phyloP scores from a whole-genome alignment of 805 yeast species.

The Schwanniomyces yamadae region DNA sequence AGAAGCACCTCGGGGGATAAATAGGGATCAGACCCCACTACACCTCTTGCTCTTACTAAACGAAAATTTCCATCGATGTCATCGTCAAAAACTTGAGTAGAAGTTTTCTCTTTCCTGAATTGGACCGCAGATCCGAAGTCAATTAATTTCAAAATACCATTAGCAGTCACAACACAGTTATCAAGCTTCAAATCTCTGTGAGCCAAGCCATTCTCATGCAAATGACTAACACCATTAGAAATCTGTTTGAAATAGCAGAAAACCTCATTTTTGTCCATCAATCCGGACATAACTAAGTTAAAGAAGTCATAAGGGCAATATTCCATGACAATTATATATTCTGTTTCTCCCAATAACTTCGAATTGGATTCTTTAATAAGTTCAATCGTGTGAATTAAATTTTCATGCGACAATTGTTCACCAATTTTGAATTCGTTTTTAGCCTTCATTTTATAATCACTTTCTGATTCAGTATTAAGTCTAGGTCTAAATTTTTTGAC shows the following conservation, averaged over 20 bases:
- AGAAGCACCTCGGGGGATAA: slow-evolving; percentile 86
- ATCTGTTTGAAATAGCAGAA: slow-evolving; percentile 84
- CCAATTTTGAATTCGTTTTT: slow-evolving; percentile 82
- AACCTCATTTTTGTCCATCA: slow-evolving; percentile 68
- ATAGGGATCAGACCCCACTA: slow-evolving; percentile 96
- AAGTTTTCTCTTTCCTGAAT: slow-evolving; percentile 55
- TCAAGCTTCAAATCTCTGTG: slow-evolving; percentile 92
- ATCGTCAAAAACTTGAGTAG: slow-evolving; percentile 9
- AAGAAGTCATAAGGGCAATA: slow-evolving; percentile 90
- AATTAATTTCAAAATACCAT: slow-evolving; percentile 80
- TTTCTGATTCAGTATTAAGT: slow-evolving; percentile 57
- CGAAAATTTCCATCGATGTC: slow-evolving; percentile 47
- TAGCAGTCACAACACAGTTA: slow-evolving; percentile 77
- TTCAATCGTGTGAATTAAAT: slow-evolving; percentile 79
- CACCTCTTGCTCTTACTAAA: slow-evolving; percentile 67
- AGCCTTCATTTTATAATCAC: slow-evolving; percentile 75
- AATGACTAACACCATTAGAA: slow-evolving; percentile 66
- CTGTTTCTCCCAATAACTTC: slow-evolving; percentile 21
- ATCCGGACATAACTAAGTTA: slow-evolving; percentile 86
- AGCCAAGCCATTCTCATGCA: slow-evolving; percentile 83
- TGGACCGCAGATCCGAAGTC: slow-evolving; percentile 94
- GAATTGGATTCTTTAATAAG: slow-evolving; percentile 59
- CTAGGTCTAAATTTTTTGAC: slow-evolving; percentile 81
- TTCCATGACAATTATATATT: slow-evolving; percentile 81
- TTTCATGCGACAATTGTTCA: slow-evolving; percentile 67